Evolutionary conservation across 306 rosid species (phyloP), one percentile per base, ranked within the genome.

Genomic region (Lablab purpureus): DNA sequence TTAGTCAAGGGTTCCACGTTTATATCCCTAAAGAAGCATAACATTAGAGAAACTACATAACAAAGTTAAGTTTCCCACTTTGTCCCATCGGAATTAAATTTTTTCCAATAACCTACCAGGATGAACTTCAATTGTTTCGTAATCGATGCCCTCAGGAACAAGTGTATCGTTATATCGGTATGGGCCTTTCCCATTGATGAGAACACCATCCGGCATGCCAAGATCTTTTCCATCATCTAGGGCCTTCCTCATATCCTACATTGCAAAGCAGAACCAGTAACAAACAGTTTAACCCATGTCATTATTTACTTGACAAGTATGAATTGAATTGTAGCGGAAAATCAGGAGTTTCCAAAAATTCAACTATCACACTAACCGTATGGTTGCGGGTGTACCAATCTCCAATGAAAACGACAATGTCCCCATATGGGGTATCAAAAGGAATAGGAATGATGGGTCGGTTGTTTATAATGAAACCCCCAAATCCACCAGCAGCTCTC

Each of bases 161-260:
- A 94, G 91, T 0, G 97, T 94, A 46, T 84, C 89, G 15, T 92
- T 94, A 51, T 94, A 94, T 88, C 89, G 79, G 72, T 84, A 94
- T 40, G 99, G 99, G 34, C 99, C 99, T 79, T 94, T 94, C 18
- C 97, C 99, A n/a, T 94, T 94, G 70, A 94, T 92, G 58, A 94
- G 99, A 86, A 94, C 99, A 40, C 99, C 99, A 80, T 94, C 83
- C 0, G 99, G 99, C 85, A 89, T 94, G 51, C 99, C 99, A 75
- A 94, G 99, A 75, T 86, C 93, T 85, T 92, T 92, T 64, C 97
- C 99, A 0, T 73, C 97, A 80, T 94, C 97, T 28, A 94, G 97
- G 45, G 76, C 56, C 84, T 87, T 91, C 85, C 97, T 86, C 90
- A 94, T 79, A 86, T 74, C 97, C 99, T 94, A 71, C 88, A 87